These are phyloP conservation scores for Aspergillus novoparasiticus DNA, from an alignment of 2,329 filamentous ascomycete species.

Conservation along the genomic window DNA sequence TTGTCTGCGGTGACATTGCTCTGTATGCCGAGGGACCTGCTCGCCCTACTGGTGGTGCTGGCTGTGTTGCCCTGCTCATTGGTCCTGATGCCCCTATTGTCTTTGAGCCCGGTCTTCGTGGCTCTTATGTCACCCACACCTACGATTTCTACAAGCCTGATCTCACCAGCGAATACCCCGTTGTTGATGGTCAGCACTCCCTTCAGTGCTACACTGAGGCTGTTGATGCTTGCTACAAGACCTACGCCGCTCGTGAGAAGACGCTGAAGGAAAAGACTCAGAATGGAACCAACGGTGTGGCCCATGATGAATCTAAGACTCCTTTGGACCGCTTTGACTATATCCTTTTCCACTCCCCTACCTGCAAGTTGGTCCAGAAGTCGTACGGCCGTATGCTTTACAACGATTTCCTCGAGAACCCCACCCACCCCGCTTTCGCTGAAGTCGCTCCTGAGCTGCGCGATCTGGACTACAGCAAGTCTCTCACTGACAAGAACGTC, in stretches of 20 bases:
- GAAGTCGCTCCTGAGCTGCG: slow-evolving; percentile 76
- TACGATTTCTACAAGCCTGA: slow-evolving; percentile 94
- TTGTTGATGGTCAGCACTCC: slow-evolving; percentile 83
- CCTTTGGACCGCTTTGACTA: slow-evolving; percentile 81
- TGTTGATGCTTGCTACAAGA: slow-evolving; percentile 78
- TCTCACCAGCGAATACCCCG: slow-evolving; percentile 82
- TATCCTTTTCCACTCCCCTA: slow-evolving; percentile 79
- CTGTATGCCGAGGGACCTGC: slow-evolving; percentile 83
- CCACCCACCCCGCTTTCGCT: slow-evolving; percentile 67
- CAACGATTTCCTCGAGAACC: slow-evolving; percentile 78
- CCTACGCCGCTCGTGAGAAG: slow-evolving; percentile 74
- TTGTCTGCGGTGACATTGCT: slow-evolving; percentile 80
- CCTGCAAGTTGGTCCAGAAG: slow-evolving; percentile 85
- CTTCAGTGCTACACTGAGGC: slow-evolving; percentile 80
- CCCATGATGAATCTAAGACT: slow-evolving; percentile 56
- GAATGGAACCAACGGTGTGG: slow-evolving; percentile 53
- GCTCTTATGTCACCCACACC: slow-evolving; percentile 78
- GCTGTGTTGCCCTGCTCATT: slow-evolving; percentile 76
- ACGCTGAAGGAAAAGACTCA: slow-evolving; percentile 52
- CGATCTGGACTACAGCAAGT: slow-evolving; percentile 77
- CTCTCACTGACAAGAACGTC: slow-evolving; percentile 76
- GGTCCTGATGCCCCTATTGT: slow-evolving; percentile 77
- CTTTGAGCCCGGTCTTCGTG: slow-evolving; percentile 76
- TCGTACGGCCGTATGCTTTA: slow-evolving; percentile 82
- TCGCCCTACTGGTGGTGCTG: slow-evolving; percentile 78